Conservation (phyloP, 305 asterid species). For the Euphrasia arctica region DNA sequence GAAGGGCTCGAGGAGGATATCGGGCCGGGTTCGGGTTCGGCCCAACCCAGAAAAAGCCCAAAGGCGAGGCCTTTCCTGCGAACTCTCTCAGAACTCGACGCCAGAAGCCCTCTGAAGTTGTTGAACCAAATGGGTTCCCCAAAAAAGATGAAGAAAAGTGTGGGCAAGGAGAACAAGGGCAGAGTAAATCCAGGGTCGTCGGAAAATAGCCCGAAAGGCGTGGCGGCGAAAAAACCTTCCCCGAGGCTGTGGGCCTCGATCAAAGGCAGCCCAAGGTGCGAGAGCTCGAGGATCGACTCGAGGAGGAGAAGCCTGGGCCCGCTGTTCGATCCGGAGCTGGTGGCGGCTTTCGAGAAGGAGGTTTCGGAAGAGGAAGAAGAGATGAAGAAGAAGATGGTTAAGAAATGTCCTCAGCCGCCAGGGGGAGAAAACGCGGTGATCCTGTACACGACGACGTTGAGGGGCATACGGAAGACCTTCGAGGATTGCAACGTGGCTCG, state of each 20-base stretch:
- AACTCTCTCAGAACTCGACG: slow-evolving; percentile 35
- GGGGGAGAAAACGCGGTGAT: slow-evolving; percentile 63
- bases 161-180: slow-evolving; percentile 62
- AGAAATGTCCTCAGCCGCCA: slow-evolving; percentile 49
- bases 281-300: slow-evolving; percentile 23
- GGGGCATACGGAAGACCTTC: slow-evolving; percentile 84
- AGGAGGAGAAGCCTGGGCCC: slow-evolving; percentile 68
- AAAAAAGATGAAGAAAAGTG: slow-evolving; percentile 44
- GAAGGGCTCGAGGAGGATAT: slow-evolving; percentile 73
- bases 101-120: slow-evolving; percentile 61
- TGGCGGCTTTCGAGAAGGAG: not conserved
- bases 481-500: slow-evolving; percentile 77
- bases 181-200: slow-evolving; percentile 9
- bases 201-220: slow-evolving; percentile 53
- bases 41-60: slow-evolving; percentile 37
- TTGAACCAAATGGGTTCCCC: slow-evolving; percentile 66
- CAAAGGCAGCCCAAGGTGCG: slow-evolving; percentile 46
- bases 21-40: slow-evolving; percentile 26
- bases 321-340: slow-evolving; percentile 44
- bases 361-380: slow-evolving; percentile 40
- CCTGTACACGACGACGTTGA: slow-evolving; percentile 67
- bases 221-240: slow-evolving; percentile 43
- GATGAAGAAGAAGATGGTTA: slow-evolving; percentile 52
- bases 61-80: slow-evolving; percentile 42
- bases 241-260: slow-evolving; percentile 55